Evolutionary conservation across 2,329 filamentous ascomycete genomes (phyloP), one percentile per base, ranked within the genome.

Genomic region (Talaromyces sp.): DNA sequence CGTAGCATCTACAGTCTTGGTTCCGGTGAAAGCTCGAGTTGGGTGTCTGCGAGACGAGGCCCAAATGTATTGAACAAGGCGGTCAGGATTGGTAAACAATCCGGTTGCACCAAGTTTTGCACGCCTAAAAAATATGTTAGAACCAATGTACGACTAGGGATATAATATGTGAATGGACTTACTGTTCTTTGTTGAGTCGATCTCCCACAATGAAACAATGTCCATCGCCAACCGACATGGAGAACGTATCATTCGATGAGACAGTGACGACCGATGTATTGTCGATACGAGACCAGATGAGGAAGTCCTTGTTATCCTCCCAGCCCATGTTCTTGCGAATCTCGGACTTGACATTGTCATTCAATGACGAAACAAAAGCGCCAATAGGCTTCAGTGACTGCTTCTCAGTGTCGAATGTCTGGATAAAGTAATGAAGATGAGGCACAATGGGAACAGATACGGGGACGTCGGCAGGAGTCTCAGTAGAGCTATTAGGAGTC

Each of bases 401-500:
- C 9, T 70, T 71, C 25, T 81, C 77, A 13, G 78, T 73, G 58
- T 84, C 79, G 62, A 80, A 82, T 5, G 79, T 63, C 59, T 84
- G 80, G 45, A 84, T 68, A 61, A 79, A 78, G 60, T 77, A 78
- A 57, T 78, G 79, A 13, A 74, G 66, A 56, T 77, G 74, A 5
- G 68, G 69, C 22, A 72, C 66, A 3, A 70, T 70, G 13, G 68
- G 53, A 1, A 61, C 53, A 3, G 66, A 58, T 31, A 66, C 64
- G 2, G 63, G 56, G n/a, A 28, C 46, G 0, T 43, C 54, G 5
- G 59, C 25, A 17, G 54, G 53, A 40, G 52, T 40, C 19, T 40
- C 35, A 35, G 43, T 39, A 15, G 54, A 57, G 36, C 48, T 46
- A 17, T 31, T 21, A 40, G 41, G 31, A 45, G 59, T 40, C 37